Evolutionary conservation across 148 eudicot species (phyloP).

Genomic region (Rhododendron simsii): DNA sequence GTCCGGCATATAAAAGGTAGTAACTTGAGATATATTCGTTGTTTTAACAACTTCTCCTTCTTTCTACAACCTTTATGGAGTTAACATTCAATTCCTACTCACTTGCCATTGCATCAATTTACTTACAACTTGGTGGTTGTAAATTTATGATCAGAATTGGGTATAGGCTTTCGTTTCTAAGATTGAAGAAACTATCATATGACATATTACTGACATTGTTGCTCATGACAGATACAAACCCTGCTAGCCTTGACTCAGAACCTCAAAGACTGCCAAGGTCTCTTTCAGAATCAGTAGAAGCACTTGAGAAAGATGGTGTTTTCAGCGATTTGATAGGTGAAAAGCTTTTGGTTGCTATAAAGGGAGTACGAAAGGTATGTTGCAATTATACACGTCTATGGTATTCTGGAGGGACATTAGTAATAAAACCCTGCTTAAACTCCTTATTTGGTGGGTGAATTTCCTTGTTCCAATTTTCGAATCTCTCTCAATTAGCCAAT

Average conservation of each 20-base stretch:
- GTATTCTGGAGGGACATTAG: neutral
- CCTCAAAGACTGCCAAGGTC: slow-evolving; percentile 62
- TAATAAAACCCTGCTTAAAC: neutral
- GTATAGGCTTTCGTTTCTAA: neutral
- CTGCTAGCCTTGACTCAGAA: slow-evolving; percentile 23
- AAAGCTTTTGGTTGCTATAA: slow-evolving; percentile 60
- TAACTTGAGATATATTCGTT: neutral
- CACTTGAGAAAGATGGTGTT: slow-evolving; percentile 57
- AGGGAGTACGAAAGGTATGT: slow-evolving; percentile 74
- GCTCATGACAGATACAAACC: slow-evolving; percentile 2
- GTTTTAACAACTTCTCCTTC: neutral
- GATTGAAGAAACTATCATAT: neutral
- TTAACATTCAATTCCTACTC: neutral
- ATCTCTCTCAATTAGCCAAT: neutral
- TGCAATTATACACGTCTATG: neutral
- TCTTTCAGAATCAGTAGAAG: slow-evolving; percentile 67
- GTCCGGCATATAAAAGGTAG: neutral
- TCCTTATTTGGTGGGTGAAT: neutral
- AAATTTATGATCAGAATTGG: neutral
- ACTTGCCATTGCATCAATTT: neutral
- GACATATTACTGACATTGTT: neutral
- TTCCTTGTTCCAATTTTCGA: neutral
- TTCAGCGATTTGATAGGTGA: slow-evolving; percentile 57
- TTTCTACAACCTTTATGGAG: neutral
- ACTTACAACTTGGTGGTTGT: neutral